Evolutionary conservation across 2,329 filamentous ascomycete genomes (phyloP).

Genomic region (Aspergillus persii): DNA sequence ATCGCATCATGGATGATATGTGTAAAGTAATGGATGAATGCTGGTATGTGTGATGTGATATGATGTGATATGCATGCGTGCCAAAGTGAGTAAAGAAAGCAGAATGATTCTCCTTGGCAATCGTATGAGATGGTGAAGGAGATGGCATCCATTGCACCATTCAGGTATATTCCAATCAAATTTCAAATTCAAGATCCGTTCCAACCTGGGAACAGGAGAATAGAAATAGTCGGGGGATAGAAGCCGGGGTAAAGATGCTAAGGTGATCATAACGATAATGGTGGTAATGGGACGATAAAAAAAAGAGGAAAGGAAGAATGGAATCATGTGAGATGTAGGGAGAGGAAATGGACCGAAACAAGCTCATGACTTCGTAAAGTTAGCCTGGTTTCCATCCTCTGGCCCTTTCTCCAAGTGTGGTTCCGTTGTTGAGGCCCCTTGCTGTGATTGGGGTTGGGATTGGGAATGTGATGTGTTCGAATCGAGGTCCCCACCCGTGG

Average conservation of each 20-base stretch:
- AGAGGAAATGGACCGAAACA: background rate
- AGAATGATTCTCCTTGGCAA: background rate
- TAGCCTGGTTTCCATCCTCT: slow-evolving; percentile 8
- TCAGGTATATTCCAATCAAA: slow-evolving; percentile 1
- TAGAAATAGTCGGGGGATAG: background rate
- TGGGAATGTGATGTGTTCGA: slow-evolving; percentile 21
- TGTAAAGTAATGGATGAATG: background rate
- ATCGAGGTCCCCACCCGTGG: slow-evolving; percentile 42
- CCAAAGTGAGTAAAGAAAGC: background rate
- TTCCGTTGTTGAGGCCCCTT: slow-evolving; percentile 33
- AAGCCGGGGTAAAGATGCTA: background rate
- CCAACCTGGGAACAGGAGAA: slow-evolving; percentile 20
- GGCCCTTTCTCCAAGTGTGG: slow-evolving; percentile 16
- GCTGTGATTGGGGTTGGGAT: background rate
- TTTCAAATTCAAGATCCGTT: slow-evolving; percentile 4
- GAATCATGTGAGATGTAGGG: background rate
- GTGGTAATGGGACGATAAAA: background rate
- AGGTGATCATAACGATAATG: background rate
- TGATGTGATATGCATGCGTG: background rate
- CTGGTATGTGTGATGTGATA: background rate
- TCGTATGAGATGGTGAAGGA: background rate
- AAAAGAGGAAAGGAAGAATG: background rate
- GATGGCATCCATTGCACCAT: background rate
- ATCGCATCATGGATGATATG: slow-evolving; percentile 2
- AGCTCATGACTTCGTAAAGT: background rate